Percentiles rank a stretch among this genome's conserved stretches.
These are phyloP conservation scores for Somion occarium DNA, from an alignment of 1,284 basidiomycete genomes.

Conservation along the genomic window DNA sequence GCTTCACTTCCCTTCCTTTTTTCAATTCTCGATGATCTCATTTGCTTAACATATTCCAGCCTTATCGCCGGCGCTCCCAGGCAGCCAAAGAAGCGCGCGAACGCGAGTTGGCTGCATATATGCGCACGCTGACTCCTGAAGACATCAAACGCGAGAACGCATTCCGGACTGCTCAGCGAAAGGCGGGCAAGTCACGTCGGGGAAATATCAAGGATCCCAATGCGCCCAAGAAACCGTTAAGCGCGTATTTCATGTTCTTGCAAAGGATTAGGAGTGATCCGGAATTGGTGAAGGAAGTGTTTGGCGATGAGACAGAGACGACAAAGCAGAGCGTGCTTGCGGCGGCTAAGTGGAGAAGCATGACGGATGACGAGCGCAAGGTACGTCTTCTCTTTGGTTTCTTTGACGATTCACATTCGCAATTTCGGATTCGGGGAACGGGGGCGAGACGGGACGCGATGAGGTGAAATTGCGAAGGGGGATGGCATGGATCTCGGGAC, in stretches of 20 bases:
- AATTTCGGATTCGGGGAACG: not conserved
- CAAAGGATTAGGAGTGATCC: slow-evolving; percentile 81
- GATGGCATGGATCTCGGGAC: not conserved
- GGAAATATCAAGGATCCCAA: slow-evolving; percentile 97
- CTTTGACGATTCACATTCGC: not conserved
- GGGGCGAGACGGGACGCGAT: not conserved
- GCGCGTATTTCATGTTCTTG: slow-evolving; percentile 94
- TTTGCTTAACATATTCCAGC: slow-evolving; percentile 44
- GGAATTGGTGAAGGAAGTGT: slow-evolving; percentile 71
- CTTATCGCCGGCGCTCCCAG: slow-evolving; percentile 79
- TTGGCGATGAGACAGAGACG: slow-evolving; percentile 91
- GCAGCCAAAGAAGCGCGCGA: slow-evolving; percentile 82
- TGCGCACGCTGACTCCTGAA: slow-evolving; percentile 87
- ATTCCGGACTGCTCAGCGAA: slow-evolving; percentile 88
- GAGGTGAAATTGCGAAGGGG: not conserved
- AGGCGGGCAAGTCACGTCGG: slow-evolving; percentile 89
- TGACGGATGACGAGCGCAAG: slow-evolving; percentile 90
- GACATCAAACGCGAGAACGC: slow-evolving; percentile 94
- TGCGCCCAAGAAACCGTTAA: slow-evolving; percentile 93
- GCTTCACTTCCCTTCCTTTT: slow-evolving; percentile 20
- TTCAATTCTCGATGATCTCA: not conserved
- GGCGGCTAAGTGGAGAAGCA: slow-evolving; percentile 86
- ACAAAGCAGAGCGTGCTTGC: slow-evolving; percentile 94
- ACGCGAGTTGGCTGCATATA: slow-evolving; percentile 80
- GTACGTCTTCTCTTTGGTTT: slow-evolving; percentile 36